Evolutionary conservation across 1,284 basidiomycete genomes (phyloP).

Genomic region (Rhodotorula sp.): DNA sequence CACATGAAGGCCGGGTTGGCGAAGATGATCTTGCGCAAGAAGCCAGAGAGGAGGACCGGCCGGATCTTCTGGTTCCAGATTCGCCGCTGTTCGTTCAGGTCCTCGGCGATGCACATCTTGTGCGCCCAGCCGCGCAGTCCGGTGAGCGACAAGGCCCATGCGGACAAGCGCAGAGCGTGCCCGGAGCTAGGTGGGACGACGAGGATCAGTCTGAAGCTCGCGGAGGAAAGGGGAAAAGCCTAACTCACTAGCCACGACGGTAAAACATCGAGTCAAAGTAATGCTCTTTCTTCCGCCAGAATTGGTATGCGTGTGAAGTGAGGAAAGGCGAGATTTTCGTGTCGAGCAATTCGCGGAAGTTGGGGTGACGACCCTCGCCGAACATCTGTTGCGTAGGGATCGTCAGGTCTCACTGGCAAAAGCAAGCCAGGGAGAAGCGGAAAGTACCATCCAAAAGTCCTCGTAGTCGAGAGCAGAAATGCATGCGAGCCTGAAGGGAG

Average conservation of each 20-base stretch:
- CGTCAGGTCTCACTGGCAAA: not conserved
- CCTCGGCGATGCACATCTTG: slow-evolving; percentile 59
- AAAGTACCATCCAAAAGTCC: slow-evolving; percentile 61
- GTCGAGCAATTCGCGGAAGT: slow-evolving; percentile 67
- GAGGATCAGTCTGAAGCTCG: too few relatives aligned
- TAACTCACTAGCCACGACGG: slow-evolving; percentile 68
- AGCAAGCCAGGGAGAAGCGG: not conserved
- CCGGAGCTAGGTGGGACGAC: slow-evolving; percentile 47
- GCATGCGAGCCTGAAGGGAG: slow-evolving; percentile 65
- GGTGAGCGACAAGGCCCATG: slow-evolving; percentile 61
- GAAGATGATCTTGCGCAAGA: slow-evolving; percentile 61
- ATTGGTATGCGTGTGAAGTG: slow-evolving; percentile 71
- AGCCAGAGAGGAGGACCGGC: slow-evolving; percentile 65
- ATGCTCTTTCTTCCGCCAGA: slow-evolving; percentile 65
- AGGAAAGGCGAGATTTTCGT: slow-evolving; percentile 67
- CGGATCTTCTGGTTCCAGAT: slow-evolving; percentile 65
- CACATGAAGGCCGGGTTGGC: slow-evolving; percentile 63
- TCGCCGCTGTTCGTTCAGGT: slow-evolving; percentile 61
- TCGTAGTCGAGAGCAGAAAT: slow-evolving; percentile 63
- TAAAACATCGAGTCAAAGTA: slow-evolving; percentile 71
- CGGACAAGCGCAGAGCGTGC: slow-evolving; percentile 66
- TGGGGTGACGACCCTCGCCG: slow-evolving; percentile 63
- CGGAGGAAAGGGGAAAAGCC: slow-evolving; percentile 55
- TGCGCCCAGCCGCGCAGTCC: slow-evolving; percentile 62
- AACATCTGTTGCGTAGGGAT: slow-evolving; percentile 54